Base-by-base conservation (phyloP, 345 rosid species). In the Eutrema japonicum region DNA sequence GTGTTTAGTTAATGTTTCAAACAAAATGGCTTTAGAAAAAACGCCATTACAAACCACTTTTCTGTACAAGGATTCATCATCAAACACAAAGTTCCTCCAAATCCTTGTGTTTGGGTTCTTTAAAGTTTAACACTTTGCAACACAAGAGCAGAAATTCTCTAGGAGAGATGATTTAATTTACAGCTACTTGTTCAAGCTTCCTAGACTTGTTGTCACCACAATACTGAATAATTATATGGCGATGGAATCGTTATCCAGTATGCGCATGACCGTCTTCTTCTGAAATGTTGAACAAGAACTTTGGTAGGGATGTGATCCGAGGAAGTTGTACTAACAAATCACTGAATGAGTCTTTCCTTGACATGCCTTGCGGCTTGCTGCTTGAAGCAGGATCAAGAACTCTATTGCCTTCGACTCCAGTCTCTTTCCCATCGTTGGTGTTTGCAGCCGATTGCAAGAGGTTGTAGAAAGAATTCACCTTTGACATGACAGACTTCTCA, bases 401-500 rank as follows among this genome's bases (percentile, higher is more conserved):
- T 49, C 45, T 80, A 8, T 38, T 40, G 47, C 74, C 70, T 70
- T 84, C 88, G 2, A 37, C 42, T n/a, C 79, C 69, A 29, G 49
- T 38, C 60, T 30, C 61, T 50, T 8, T 30, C 9, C 32, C 67
- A 30, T 62, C 26, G 26, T 22, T 22, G 26, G 26, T 22, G 46
- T 65, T 87, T 68, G 86, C 83, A 2, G 86, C 12, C 6, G 64
- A 30, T 85, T 91, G 91, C 83, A 95, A 69, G 60, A 95, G 96
- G 84, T 97, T 90, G 64, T 82, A 90, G 40, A 95, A 89, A 68
- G 99, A 95, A 70, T 95, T 90, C 73, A 95, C 99, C 82, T 97
- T 86, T 26, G 97, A 82, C 96, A 95, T 92, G 14, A 95, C 90
- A 70, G 82, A 84, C 68, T 87, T 89, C 83, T 95, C 99, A 64